Percentiles rank a stretch among this genome's conserved stretches.
Evolutionary conservation across 2,329 filamentous ascomycete species (phyloP).

Genomic region (Colletotrichum tropicale): DNA sequence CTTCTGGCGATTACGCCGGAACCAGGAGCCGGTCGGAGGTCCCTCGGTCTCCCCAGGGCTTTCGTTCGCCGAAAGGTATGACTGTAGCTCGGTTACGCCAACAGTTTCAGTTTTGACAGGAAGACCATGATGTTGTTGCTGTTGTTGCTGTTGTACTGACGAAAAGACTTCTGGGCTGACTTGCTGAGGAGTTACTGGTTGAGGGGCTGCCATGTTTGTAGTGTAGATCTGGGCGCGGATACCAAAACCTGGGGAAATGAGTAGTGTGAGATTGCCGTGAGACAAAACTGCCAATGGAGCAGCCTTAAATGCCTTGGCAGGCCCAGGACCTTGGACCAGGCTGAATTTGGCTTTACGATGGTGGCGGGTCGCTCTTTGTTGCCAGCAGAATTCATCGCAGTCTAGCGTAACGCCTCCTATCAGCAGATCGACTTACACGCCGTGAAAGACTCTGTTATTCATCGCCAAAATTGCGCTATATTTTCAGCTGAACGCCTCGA

Average conservation of each 20-base stretch:
- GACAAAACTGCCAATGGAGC: neutral
- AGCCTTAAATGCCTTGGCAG: neutral
- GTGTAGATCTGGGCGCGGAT: neutral
- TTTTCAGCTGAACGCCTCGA: neutral
- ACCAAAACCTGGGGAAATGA: neutral
- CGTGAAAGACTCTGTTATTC: neutral
- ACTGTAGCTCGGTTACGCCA: neutral
- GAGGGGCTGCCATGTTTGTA: neutral
- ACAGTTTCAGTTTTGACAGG: neutral
- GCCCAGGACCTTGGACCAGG: neutral
- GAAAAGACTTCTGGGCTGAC: neutral
- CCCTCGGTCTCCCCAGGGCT: neutral
- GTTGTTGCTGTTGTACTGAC: neutral
- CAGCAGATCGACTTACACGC: neutral
- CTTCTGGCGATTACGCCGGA: neutral
- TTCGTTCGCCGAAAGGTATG: neutral
- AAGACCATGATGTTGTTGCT: neutral
- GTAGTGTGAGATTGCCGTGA: neutral
- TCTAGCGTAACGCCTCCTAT: neutral
- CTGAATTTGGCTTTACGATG: neutral
- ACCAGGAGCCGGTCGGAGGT: neutral
- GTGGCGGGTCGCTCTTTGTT: neutral
- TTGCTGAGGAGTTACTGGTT: neutral
- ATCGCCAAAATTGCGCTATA: neutral
- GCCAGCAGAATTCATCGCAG: neutral